Evolutionary conservation across 208 protist genomes (phyloP), one percentile per base, ranked within the genome.

Genomic region (Trypanosoma scelopori): DNA sequence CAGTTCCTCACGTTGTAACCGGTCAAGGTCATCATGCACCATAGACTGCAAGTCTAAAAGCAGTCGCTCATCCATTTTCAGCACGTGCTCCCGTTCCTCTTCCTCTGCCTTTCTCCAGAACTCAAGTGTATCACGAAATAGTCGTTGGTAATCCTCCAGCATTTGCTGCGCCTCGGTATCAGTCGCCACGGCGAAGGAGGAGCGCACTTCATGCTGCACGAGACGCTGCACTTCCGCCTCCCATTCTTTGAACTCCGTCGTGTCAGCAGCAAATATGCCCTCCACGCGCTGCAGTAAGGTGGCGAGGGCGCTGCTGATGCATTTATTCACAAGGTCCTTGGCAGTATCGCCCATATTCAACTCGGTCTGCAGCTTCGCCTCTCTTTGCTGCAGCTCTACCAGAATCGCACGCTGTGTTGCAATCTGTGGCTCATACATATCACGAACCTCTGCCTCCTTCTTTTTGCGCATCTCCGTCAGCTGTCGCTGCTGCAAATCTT

Each of bases 61-160:
- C 35, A 94, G 59, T 13, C 73, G 27, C 49, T 94, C 88, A 55
- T 94, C 88, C 74, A 92, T 88, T 57, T 88, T 84, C n/a, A 80
- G 70, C n/a, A 87, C 57, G 2, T 75, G 74, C 16, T 82, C 76
- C n/a, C 81, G 71, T 72, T 88, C 72, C 46, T 86, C 69, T 18
- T 78, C 75, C 64, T 91, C 88, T 16, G 83, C 83, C 20, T 77
- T 45, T 27, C 76, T 68, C 88, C 88, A 94, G 55, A 92, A 90
- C 9, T 69, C 75, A 25, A 94, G 76, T 65, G 85, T 76, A 20
- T 92, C 88, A 15, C 70, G 48, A 64, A 94, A 92, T 55, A 79
- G 65, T 27, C 71, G 76, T 45, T 67, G 41, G 55, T 84, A 80
- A 60, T 85, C 84, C 28, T 78, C 69, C 15, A 82, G 79, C 71